A percentile compares a stretch with the other conserved stretches of the same genome.
These are phyloP conservation scores for Ichthyophthirius multifiliis DNA, from an alignment of 169 alveolate species.

Conservation along the genomic window DNA sequence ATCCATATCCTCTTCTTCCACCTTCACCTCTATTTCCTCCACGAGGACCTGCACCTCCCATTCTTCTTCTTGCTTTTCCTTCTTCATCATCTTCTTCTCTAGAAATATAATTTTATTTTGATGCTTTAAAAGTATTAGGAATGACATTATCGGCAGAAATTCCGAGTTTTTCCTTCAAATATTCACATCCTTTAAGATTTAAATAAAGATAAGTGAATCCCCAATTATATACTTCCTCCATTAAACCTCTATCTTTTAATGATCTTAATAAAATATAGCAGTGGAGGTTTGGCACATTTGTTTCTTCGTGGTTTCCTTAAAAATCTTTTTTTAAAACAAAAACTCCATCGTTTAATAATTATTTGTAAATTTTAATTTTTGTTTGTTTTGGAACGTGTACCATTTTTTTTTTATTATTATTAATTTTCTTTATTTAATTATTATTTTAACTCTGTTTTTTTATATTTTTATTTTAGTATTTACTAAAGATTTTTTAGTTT, in stretches of 20 bases:
- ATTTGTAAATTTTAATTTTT: conserved; percentile 10
- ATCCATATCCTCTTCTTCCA: too few relatives aligned
- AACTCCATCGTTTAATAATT: conserved; percentile 20
- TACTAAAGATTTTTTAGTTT: too few relatives aligned
- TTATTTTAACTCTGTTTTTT: too few relatives aligned
- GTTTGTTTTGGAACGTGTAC: conserved; percentile 5
- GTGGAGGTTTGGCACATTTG: conserved; percentile 16
- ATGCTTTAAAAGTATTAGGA: conserved; percentile 4
- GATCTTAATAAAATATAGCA: conserved; percentile 6
- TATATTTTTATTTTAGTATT: too few relatives aligned
- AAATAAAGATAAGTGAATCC: conserved; percentile 2
- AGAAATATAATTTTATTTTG: background rate
- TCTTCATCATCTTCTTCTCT: conserved; percentile 11
- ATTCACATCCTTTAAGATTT: background rate
- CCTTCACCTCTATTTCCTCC: too few relatives aligned
- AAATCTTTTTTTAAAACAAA: conserved; percentile 15
- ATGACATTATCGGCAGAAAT: conserved; percentile 11
- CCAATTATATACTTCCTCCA: conserved; percentile 1
- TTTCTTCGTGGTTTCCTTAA: conserved; percentile 1
- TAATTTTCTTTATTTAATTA: too few relatives aligned
- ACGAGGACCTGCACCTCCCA: too few relatives aligned
- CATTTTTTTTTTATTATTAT: background rate
- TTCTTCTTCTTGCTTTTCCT: too few relatives aligned
- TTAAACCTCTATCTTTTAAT: background rate
- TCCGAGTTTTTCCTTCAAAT: background rate